Conservation (phyloP, 2,329 filamentous ascomycete species). For the Fusarium udum region DNA sequence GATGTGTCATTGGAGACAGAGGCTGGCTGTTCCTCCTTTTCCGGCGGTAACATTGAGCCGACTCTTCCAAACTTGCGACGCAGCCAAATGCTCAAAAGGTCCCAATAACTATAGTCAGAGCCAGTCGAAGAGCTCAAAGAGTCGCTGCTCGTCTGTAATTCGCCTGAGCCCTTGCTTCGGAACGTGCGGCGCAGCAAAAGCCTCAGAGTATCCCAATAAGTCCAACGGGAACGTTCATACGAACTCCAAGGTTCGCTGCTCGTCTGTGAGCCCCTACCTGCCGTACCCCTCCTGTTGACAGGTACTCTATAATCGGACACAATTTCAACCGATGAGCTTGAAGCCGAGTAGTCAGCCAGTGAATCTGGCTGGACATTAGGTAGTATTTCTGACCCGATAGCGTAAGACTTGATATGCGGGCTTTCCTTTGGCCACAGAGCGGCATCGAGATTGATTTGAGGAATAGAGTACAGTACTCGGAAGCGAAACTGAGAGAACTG, state of each 20-base stretch:
- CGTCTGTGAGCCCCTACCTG: neutral
- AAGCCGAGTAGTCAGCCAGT: neutral
- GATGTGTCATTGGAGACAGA: neutral
- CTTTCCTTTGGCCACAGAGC: neutral
- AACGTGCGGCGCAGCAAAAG: neutral
- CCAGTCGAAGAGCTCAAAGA: neutral
- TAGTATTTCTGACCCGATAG: neutral
- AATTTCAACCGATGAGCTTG: neutral
- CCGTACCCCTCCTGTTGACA: no score
- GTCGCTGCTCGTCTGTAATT: neutral
- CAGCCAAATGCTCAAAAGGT: neutral
- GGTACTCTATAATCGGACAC: no score
- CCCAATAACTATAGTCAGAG: neutral
- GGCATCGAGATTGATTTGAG: neutral
- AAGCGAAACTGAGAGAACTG: neutral
- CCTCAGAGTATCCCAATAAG: neutral
- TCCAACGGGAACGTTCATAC: neutral
- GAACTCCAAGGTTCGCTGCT: neutral
- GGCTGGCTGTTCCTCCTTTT: no score
- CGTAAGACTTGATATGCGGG: neutral
- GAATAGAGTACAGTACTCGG: neutral
- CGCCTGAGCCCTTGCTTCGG: neutral
- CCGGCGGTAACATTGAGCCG: neutral
- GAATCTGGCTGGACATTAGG: neutral
- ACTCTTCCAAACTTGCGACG: no score